Base-by-base conservation (phyloP, 352 stramenopile genomes). In the Globisporangium nunn region DNA sequence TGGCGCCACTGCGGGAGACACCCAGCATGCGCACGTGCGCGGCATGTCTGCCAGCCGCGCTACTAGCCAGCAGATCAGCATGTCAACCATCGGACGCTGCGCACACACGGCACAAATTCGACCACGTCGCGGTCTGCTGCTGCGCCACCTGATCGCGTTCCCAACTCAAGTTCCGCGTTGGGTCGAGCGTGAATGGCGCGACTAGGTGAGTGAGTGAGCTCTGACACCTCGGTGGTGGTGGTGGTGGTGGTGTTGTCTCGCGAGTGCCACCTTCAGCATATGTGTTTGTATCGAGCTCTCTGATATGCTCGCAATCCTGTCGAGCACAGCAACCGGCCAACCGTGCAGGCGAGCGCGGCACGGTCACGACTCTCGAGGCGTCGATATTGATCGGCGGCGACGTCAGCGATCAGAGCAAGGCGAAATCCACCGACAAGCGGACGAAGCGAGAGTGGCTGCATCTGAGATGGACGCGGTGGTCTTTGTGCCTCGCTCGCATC, bases 141-240 rank as follows among this genome's bases (percentile, higher is more conserved):
- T 10, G 44, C 18, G 4, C 44, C 44, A 31, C 44, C 18, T 49
- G 44, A 49, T 49, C 44, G 44, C 44, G 44, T 49, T 49, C 44
- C 44, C 28, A 17, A 23, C 23, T 23, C 23, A 23, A 23, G 23
- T 29, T 23, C 15, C 44, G 8, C 44, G 6, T 31, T 31, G 30
- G 6, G 11, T 49, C 44, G n/a, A 49, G 18, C 44, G 44, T 43
- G 37, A 43, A 8, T 3, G n/a, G 18, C 8, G n/a, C 44, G 44
- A 30, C 7, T 18, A 49, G 12, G n/a, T 6, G 17, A 28, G 44
- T 7, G 44, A 30, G 17, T 4, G 10, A 37, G 10, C 33, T 43
- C 37, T 2, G 10, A 12, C 37, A 12, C 37, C 37, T 43, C 37
- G 37, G 37, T 43, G 35, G 10, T 8, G 33, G 23, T 23, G 23